A percentile compares a stretch with the other conserved stretches of the same genome.
Conservation (phyloP, 306 rosid species). For the Leucaena leucocephala region DNA sequence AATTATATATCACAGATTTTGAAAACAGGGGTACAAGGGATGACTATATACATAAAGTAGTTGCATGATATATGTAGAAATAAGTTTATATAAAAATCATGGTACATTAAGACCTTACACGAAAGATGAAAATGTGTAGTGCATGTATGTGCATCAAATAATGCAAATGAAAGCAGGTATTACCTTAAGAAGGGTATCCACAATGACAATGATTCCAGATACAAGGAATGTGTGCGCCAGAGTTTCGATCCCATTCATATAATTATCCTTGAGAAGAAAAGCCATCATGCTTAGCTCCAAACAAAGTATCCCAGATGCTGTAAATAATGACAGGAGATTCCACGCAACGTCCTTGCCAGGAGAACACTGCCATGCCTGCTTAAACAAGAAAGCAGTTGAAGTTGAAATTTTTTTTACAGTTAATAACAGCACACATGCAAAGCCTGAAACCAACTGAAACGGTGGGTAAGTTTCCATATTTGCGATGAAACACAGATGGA, state of each 20-base stretch:
- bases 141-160: not conserved
- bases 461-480: not conserved
- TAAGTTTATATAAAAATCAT: not conserved
- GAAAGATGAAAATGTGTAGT: constrained; percentile 3
- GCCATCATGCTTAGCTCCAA: constrained; percentile 73
- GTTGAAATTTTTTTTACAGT: not conserved
- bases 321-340: constrained; percentile 66
- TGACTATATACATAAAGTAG: not conserved
- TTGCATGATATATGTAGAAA: not conserved
- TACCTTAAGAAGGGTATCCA: constrained; percentile 79
- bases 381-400: constrained; percentile 25
- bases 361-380: constrained; percentile 74
- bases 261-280: constrained; percentile 66
- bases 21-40: not conserved
- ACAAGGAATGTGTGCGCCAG: constrained; percentile 51
- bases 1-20: not conserved
- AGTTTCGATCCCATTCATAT: constrained; percentile 59
- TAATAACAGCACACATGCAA: not conserved
- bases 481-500: not conserved
- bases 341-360: constrained; percentile 64
- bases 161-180: constrained; percentile 18
- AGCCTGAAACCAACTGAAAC: constrained; percentile 14
- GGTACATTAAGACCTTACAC: constrained; percentile 8
- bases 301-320: constrained; percentile 64
- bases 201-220: constrained; percentile 61